Evolutionary conservation across 768 basidiomycete species (phyloP).

Genomic region (Kwoniella sp.): DNA sequence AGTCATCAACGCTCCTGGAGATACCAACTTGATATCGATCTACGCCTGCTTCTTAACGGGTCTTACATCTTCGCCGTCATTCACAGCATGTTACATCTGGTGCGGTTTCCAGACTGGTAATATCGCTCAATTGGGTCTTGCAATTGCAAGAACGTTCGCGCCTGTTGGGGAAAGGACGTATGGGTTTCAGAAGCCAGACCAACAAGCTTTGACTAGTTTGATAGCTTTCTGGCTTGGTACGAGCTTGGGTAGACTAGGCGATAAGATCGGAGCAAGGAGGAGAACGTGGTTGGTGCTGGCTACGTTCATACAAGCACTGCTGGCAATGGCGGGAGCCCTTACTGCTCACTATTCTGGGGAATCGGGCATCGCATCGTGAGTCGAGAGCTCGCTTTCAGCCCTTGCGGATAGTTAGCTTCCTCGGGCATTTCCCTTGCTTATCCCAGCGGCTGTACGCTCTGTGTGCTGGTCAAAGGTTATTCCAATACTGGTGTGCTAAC

Average conservation of each 20-base stretch:
- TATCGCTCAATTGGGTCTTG: slow-evolving; percentile 68
- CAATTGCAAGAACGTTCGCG: slow-evolving; percentile 75
- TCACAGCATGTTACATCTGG: slow-evolving; percentile 53
- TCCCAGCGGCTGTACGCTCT: no score
- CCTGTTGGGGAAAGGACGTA: slow-evolving; percentile 57
- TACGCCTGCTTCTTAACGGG: slow-evolving; percentile 53
- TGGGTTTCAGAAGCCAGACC: slow-evolving; percentile 76
- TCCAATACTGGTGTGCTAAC: no score
- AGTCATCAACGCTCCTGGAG: slow-evolving; percentile 10
- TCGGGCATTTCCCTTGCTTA: no score
- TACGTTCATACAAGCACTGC: slow-evolving; percentile 71
- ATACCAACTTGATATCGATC: slow-evolving; percentile 36
- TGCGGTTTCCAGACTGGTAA: slow-evolving; percentile 56
- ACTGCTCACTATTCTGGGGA: slow-evolving; percentile 71
- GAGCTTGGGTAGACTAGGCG: slow-evolving; percentile 75
- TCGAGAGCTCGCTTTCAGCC: background rate
- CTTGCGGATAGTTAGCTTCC: no score
- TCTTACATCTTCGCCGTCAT: slow-evolving; percentile 34
- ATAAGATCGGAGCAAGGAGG: slow-evolving; percentile 71
- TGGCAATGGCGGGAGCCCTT: slow-evolving; percentile 74
- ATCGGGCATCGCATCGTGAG: slow-evolving; percentile 42
- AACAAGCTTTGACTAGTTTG: slow-evolving; percentile 79
- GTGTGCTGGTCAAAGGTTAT: no score
- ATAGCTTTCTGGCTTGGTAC: slow-evolving; percentile 75
- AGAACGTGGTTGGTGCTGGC: slow-evolving; percentile 73